phyloP scores from a whole-genome alignment of 768 basidiomycete species.

The Lentinula edodes region DNA sequence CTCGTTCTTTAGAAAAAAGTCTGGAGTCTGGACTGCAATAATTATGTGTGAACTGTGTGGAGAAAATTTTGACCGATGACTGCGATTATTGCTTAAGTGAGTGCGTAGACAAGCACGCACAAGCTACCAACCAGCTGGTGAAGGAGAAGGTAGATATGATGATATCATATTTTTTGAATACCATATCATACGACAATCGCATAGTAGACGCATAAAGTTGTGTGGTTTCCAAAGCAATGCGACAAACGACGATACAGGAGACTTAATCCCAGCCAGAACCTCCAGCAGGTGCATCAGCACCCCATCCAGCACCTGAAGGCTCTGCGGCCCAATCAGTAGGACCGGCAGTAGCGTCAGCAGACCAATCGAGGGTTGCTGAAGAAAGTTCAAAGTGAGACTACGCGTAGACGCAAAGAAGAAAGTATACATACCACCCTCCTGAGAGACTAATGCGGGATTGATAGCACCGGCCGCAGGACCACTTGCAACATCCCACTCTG shows the following conservation, averaged over 20 bases:
- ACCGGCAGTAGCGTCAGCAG: slow-evolving; percentile 53
- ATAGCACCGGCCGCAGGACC: slow-evolving; percentile 65
- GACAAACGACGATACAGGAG: background rate
- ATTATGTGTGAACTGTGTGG: no score
- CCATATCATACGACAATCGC: background rate
- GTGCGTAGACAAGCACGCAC: no score
- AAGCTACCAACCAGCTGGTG: no score
- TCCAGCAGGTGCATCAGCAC: slow-evolving; percentile 25
- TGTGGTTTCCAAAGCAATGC: background rate
- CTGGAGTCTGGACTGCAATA: no score
- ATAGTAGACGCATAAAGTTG: background rate
- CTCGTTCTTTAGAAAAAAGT: no score
- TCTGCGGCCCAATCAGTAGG: slow-evolving; percentile 87
- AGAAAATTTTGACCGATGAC: no score
- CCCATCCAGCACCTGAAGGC: slow-evolving; percentile 46
- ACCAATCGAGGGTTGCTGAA: slow-evolving; percentile 73
- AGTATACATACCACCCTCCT: slow-evolving; percentile 44
- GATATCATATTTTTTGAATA: background rate
- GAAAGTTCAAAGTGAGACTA: background rate
- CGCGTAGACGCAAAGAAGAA: background rate
- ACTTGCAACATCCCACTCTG: slow-evolving; percentile 74
- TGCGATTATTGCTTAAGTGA: no score
- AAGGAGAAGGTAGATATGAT: no score
- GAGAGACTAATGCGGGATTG: slow-evolving; percentile 70
- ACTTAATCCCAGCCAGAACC: slow-evolving; percentile 29